Conservation (phyloP, 2,329 filamentous ascomycete genomes). For the Phialophora chinensis region DNA sequence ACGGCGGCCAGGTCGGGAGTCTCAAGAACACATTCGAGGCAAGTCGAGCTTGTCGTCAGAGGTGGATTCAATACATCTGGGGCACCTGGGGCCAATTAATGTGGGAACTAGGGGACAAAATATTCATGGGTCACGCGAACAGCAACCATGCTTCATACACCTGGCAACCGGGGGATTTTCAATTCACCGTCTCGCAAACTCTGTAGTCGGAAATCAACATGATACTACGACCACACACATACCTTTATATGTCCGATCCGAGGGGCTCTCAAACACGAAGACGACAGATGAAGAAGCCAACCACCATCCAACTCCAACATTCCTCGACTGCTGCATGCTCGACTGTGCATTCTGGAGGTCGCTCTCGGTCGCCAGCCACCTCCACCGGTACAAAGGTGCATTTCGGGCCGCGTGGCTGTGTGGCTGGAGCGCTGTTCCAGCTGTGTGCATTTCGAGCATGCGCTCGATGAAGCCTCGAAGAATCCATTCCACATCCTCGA, state of each 20-base stretch:
- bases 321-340: background rate
- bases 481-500: background rate
- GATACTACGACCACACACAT: background rate
- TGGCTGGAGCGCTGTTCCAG: background rate
- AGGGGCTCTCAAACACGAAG: background rate
- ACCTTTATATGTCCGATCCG: background rate
- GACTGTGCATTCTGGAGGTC: background rate
- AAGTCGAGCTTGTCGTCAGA: background rate
- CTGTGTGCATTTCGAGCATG: background rate
- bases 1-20: background rate
- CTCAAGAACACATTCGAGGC: background rate
- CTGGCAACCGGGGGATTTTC: background rate
- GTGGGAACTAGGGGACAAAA: constrained; percentile 1
- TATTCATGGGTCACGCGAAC: background rate
- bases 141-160: background rate
- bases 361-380: too few relatives aligned
- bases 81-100: background rate
- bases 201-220: background rate
- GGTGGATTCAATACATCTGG: background rate
- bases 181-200: background rate
- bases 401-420: background rate
- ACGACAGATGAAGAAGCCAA: background rate
- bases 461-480: background rate
- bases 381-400: background rate
- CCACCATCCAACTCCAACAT: background rate